A percentile compares a stretch with the other conserved stretches of the same genome.
Conservation (phyloP, 768 basidiomycete species). For the Aureoboletus auriporus region DNA sequence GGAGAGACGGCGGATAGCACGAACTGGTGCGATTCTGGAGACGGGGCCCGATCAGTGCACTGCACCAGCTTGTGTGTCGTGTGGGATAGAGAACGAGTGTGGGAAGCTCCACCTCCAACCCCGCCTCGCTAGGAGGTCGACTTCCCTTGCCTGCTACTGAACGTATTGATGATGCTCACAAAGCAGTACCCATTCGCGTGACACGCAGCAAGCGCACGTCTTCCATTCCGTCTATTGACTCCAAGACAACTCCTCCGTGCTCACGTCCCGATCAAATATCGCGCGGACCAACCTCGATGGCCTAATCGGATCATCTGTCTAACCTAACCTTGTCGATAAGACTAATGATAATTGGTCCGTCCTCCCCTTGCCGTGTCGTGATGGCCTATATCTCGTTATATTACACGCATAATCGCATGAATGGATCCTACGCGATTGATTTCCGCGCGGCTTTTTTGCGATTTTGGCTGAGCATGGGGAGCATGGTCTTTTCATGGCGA, state of each 20-base stretch:
- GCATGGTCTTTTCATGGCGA: neutral
- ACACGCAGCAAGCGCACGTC: constrained; percentile 8
- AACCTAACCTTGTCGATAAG: constrained; percentile 15
- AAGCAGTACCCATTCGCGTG: constrained; percentile 7
- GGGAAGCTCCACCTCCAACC: no score
- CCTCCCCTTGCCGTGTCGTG: constrained; percentile 8
- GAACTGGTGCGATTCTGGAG: constrained; percentile 7
- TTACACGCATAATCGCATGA: constrained; percentile 14
- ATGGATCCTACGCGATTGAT: constrained; percentile 19
- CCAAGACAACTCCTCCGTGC: neutral
- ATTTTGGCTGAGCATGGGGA: neutral
- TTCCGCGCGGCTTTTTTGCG: constrained; percentile 13
- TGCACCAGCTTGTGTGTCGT: no score
- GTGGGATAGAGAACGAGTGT: no score
- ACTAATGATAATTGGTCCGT: constrained; percentile 1
- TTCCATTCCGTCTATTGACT: constrained; percentile 17
- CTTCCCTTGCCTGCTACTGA: no score
- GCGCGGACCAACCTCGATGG: neutral
- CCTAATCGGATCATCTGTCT: constrained; percentile 10
- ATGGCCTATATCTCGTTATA: constrained; percentile 14
- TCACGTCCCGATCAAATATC: constrained; percentile 5
- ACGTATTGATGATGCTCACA: neutral
- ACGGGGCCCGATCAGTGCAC: no score
- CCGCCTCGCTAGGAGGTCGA: no score
- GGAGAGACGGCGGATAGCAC: constrained; percentile 6